Percentiles rank a stretch among this genome's conserved stretches.
These are phyloP conservation scores for Mycosphaerella arachidis DNA, from an alignment of 2,329 filamentous ascomycete genomes.

Conservation along the genomic window DNA sequence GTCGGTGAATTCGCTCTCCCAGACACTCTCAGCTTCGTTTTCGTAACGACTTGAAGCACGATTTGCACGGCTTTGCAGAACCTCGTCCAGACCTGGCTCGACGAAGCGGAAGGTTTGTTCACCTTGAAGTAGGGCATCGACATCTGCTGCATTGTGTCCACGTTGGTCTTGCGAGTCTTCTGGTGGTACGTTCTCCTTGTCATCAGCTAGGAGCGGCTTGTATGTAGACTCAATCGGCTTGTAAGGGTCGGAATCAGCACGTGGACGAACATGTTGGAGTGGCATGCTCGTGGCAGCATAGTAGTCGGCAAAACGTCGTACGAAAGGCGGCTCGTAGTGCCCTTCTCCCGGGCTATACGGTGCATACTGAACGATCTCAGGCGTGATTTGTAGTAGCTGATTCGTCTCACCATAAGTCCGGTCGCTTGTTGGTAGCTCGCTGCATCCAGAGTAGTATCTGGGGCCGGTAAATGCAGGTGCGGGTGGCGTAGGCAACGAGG, in stretches of 20 bases:
- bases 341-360: neutral
- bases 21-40: constrained; percentile 3
- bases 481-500: constrained; percentile 15
- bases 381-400: constrained; percentile 26
- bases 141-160: neutral
- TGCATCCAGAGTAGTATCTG: constrained; percentile 12
- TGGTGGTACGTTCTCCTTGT: constrained; percentile 21
- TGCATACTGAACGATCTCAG: constrained; percentile 2
- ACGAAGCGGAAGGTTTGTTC: constrained; percentile 2
- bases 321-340: neutral
- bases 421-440: constrained; percentile 28
- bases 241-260: neutral
- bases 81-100: neutral
- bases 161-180: neutral
- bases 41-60: constrained; percentile 1
- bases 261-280: neutral
- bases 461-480: constrained; percentile 13
- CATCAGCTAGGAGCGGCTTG: constrained; percentile 6
- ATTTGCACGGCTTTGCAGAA: neutral
- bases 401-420: constrained; percentile 31
- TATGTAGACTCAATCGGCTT: neutral
- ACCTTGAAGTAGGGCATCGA: neutral
- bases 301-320: neutral
- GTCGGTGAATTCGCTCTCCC: constrained; percentile 12
- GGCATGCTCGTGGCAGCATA: constrained; percentile 7